Conservation (phyloP, 306 rosid genomes). For the Lathyrus sativus region DNA sequence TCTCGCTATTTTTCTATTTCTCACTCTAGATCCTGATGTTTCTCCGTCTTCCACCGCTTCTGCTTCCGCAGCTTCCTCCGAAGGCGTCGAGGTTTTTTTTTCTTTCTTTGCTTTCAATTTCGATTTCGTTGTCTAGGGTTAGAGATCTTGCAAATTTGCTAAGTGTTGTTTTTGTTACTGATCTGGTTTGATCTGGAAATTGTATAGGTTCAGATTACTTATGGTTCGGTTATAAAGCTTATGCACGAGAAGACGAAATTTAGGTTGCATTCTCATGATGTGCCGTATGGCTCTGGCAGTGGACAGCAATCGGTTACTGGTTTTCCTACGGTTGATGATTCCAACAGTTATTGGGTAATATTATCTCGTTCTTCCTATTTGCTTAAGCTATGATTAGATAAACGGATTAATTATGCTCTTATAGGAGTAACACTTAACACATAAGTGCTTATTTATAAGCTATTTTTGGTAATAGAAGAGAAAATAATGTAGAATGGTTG, state of each 20-base stretch:
- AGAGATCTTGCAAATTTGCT: not conserved
- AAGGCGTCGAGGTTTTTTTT: constrained; percentile 78
- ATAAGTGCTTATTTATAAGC: not conserved
- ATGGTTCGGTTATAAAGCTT: constrained; percentile 82
- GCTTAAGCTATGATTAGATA: not conserved
- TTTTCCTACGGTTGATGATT: constrained; percentile 79
- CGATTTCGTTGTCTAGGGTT: not conserved
- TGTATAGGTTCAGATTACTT: constrained; percentile 63
- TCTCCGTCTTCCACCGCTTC: constrained; percentile 63
- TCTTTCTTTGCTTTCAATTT: too few species aligned
- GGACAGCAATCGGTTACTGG: constrained; percentile 99
- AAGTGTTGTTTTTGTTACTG: not conserved
- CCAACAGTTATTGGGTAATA: constrained; percentile 96
- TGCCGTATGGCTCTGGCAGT: constrained; percentile 99
- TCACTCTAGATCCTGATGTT: constrained; percentile 65
- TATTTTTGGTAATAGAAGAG: not conserved
- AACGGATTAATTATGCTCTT: not conserved
- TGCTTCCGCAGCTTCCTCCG: constrained; percentile 58
- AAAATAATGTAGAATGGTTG: not conserved
- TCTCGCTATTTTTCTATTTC: constrained; percentile 73
- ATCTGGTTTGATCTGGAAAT: not conserved
- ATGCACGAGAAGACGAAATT: constrained; percentile 90
- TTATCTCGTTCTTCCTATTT: not conserved
- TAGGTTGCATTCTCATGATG: constrained; percentile 96
- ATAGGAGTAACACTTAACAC: not conserved